Evolutionary conservation across 2,329 filamentous ascomycete species (phyloP), one percentile per base, ranked within the genome.

Genomic region (Lasiodiplodia gonubiensis): DNA sequence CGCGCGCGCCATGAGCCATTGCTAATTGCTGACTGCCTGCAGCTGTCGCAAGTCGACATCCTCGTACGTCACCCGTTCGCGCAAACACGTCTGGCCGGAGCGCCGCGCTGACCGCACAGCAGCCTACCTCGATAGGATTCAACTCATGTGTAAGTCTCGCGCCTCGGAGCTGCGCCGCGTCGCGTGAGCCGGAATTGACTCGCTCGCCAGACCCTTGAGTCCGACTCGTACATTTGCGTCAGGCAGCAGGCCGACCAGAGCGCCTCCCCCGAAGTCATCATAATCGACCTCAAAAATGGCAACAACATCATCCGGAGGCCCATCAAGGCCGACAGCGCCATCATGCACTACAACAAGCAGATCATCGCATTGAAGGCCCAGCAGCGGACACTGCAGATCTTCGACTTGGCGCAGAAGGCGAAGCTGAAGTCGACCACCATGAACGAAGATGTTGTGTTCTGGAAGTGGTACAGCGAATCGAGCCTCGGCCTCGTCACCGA

Each of bases 261-360:
- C 72, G 88, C 93, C 71, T 90, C 92, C 74, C 92, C 94, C 71
- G 94, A 97, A 83, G 94, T 99, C 72, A 91, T 99, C 81, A 99
- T 99, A 80, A 85, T 99, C 83, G 92, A 99, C 82, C 90, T 99
- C 78, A 97, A 98, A 83, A 96, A 97, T 83, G 90, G 90, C 84
- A 97, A 97, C 88, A 94, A 95, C 85, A 89, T 97, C 80, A 95
- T 93, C 74, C 91, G 92, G 76, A 89, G 94, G 78, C 93, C 94
- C 59, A 99, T 99, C 85, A 98, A 97, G 86, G 95, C 95, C 77
- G 95, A 99, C 84, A 98, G 94, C 88, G 95, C 96, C 75, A 97
- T 99, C 79, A 98, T 99, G 95, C 95, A 99, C 88, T 97, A 93
- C 92, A 90, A 87, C 74, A 92, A 91, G 79, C 93, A 97, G 80